Evolutionary conservation across 1,284 basidiomycete genomes (phyloP), one percentile per base, ranked within the genome.

Genomic region (Boletus sp.): DNA sequence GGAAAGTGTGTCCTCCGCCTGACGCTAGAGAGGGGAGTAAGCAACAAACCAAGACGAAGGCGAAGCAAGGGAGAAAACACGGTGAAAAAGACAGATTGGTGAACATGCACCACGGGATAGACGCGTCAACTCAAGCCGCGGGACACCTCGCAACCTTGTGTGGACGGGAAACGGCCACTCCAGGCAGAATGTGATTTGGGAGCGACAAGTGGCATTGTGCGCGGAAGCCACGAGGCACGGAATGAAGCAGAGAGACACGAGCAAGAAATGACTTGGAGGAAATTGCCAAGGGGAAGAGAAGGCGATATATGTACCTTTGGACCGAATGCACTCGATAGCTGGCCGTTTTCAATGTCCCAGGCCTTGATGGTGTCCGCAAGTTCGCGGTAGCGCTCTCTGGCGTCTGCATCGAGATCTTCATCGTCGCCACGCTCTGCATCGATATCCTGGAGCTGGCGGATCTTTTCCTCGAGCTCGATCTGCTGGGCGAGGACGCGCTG

Each of bases 401-500:
- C 82, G 44, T 87, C 84, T 14, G 76, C 68, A 55, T 85, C 82
- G 48, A 83, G 75, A 50, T 69, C 65, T 10, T 81, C 81, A 46
- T 81, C 80, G 52, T 80, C 78, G 37, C 79, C 78, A 51, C 71
- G 77, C 48, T 81, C 78, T 22, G 70, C 71, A 43, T 81, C 80
- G 27, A 78, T 62, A 39, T 85, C 85, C 60, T 90, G 83, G 46
- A 96, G 76, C 56, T 86, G 85, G 41, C 80, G 75, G 52, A 96
- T 90, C 39, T 90, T 80, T 58, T 88, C 82, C 69, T 94, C 90
- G 53, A 96, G 80, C 65, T 95, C 91, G 70, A 88, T 84, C 68
- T 91, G 91, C 73, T 96, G 94, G 22, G 82, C 80, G 52, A 95
- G 82, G 57, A 97, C 82, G 66, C 88, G 86, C 70, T 94, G 90